Evolutionary conservation across 192 early-diverging fungal species (phyloP).

Genomic region (Coemansia javaensis): DNA sequence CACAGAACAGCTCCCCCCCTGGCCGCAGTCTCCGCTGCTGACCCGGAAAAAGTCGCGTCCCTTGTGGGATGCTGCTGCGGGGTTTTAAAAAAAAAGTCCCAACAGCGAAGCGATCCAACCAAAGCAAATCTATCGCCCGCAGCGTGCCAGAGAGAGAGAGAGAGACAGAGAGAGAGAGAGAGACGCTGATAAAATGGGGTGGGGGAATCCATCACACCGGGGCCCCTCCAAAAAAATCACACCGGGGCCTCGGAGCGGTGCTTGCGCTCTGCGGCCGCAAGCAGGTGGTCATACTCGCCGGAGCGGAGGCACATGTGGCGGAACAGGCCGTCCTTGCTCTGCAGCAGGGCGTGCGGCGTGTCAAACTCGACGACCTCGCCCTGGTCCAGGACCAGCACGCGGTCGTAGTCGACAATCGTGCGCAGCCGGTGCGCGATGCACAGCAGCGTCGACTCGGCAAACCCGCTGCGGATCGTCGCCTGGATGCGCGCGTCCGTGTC

Average conservation of each 20-base stretch:
- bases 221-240: too few species aligned
- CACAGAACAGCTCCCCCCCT: too few species aligned
- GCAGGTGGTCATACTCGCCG: conserved; percentile 71
- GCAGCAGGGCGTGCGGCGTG: conserved; percentile 57
- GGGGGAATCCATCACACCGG: too few species aligned
- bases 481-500: conserved; percentile 78
- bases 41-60: too few species aligned
- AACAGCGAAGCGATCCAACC: too few species aligned
- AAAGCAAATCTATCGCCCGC: too few species aligned
- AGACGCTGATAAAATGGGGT: background rate
- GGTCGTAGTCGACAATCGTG: conserved; percentile 70
- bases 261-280: conserved; percentile 58
- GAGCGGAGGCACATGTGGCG: conserved; percentile 76
- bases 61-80: too few species aligned
- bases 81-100: too few species aligned
- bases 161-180: too few species aligned
- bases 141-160: too few species aligned
- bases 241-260: conserved; percentile 11
- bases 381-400: conserved; percentile 72
- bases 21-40: too few species aligned
- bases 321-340: conserved; percentile 47
- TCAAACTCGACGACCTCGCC: conserved; percentile 69
- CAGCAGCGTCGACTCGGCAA: conserved; percentile 60
- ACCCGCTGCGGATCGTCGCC: conserved; percentile 58
- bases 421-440: conserved; percentile 74